Evolutionary conservation across 2,329 filamentous ascomycete genomes (phyloP), one percentile per base, ranked within the genome.

Genomic region (Penicillium sp.): DNA sequence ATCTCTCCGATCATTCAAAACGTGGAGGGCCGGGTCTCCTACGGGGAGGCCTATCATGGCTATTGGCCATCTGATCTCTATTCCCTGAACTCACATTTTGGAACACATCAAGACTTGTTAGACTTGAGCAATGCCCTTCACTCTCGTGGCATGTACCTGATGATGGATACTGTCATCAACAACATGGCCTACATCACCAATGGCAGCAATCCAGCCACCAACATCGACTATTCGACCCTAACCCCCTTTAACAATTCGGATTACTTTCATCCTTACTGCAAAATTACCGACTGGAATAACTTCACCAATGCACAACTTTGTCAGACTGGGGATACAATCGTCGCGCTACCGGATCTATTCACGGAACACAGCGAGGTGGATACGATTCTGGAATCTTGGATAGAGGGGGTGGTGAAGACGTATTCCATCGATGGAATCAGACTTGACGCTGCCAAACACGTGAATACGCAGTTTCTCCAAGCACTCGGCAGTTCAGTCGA

Each of bases 151-250:
- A 77, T 72, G 73, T 75, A 71, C 45, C 49, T 78, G 8, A 76
- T 77, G 74, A 64, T 75, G 31, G 74, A 77, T 46, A 67, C 74
- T 2, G 73, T 76, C 7, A 67, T 72, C 26, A 77, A 77, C 53
- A 71, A 77, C 40, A 66, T 71, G 63, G 68, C 58, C 6, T 63
- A 53, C 9, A 54, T 60, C 7, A 59, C 54, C 4, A 53, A 62
- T 35, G 55, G 53, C 8, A 48, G 50, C 17, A 35, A 58, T 26
- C 57, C 59, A 1, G 50, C 49, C 13, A 56, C 47, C 1, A 36
- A 41, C 23, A 44, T 54, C 21, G 45, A 58, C 19, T 61, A 60
- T 34, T 56, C 53, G 4, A 52, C 35, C 29, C 45, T 54, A 20
- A 47, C 29, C n/a, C 48, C 60, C 4, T 62, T 54, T 36, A 50